A percentile compares a stretch with the other conserved stretches of the same genome.
Conservation (phyloP, 2,329 filamentous ascomycete genomes). For the Dothiorella sarmentorum region DNA sequence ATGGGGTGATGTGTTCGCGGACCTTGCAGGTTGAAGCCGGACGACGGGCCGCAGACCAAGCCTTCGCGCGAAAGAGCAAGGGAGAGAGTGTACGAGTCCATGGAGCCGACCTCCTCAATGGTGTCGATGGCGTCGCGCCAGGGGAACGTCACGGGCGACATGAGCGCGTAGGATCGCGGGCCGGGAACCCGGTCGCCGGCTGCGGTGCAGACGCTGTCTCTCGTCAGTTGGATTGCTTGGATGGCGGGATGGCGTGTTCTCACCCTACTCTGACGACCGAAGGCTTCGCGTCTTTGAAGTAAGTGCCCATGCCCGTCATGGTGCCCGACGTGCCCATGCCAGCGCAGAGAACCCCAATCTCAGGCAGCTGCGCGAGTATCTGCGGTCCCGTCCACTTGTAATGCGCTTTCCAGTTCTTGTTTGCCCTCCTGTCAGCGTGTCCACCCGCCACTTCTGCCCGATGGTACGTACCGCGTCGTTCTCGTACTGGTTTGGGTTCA, state of each 20-base stretch:
- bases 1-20: constrained; percentile 18
- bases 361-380: constrained; percentile 54
- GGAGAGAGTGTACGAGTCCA: constrained; percentile 53
- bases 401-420: constrained; percentile 57
- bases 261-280: constrained; percentile 24
- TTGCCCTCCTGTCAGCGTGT: constrained; percentile 5
- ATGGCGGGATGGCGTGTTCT: background rate
- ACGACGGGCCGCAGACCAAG: constrained; percentile 59
- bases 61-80: constrained; percentile 56
- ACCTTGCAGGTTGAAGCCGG: constrained; percentile 53
- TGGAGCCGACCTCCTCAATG: constrained; percentile 56
- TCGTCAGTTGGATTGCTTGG: background rate
- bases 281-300: constrained; percentile 48
- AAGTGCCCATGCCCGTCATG: constrained; percentile 37
- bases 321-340: constrained; percentile 58
- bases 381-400: constrained; percentile 59
- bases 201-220: constrained; percentile 53
- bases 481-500: constrained; percentile 58
- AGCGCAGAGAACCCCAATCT: constrained; percentile 55
- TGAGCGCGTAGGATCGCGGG: constrained; percentile 51
- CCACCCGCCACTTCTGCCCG: too few relatives aligned
- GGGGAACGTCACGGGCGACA: constrained; percentile 54
- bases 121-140: constrained; percentile 56
- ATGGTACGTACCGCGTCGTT: constrained; percentile 40
- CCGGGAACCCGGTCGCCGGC: constrained; percentile 58